phyloP scores from a whole-genome alignment of 148 eudicot species.

The Simmondsia chinensis region DNA sequence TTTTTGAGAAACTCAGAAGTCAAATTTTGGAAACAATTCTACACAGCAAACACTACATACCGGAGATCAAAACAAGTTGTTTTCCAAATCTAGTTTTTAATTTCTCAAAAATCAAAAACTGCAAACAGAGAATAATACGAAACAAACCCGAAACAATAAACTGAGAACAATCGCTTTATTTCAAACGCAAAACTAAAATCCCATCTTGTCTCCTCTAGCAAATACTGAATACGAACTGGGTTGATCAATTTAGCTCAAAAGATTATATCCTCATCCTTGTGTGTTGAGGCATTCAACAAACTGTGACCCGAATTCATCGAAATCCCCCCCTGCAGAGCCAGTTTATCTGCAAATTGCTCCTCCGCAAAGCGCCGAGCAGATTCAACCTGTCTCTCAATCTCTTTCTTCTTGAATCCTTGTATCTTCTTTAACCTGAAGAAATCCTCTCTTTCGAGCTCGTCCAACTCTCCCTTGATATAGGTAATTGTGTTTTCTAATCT shows the following conservation, averaged over 20 bases:
- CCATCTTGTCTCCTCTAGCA: too few relatives aligned
- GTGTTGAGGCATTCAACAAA: constrained; percentile 22
- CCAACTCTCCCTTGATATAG: constrained; percentile 84
- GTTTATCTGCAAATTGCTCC: constrained; percentile 43
- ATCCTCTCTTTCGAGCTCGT: constrained; percentile 88
- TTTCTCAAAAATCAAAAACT: too few relatives aligned
- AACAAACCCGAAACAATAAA: too few relatives aligned
- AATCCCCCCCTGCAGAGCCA: constrained; percentile 47
- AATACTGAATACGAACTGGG: constrained; percentile 2
- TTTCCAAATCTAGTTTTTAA: too few relatives aligned
- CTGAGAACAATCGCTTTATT: too few relatives aligned
- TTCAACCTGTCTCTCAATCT: constrained; percentile 47
- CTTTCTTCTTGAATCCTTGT: constrained; percentile 79
- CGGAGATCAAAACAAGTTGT: too few relatives aligned
- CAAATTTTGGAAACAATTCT: too few relatives aligned
- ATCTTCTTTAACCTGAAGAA: constrained; percentile 91
- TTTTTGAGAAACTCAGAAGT: too few relatives aligned
- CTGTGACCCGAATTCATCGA: constrained; percentile 39
- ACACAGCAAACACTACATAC: too few relatives aligned
- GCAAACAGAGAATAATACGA: too few relatives aligned
- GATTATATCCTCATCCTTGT: constrained; percentile 64
- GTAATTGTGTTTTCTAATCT: constrained; percentile 65
- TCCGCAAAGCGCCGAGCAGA: constrained; percentile 48
- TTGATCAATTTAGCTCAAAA: constrained; percentile 21
- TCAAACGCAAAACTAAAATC: too few relatives aligned